Base-by-base conservation (phyloP, 2,329 filamentous ascomycete species). In the Magnaporthiopsis rhizophila region DNA sequence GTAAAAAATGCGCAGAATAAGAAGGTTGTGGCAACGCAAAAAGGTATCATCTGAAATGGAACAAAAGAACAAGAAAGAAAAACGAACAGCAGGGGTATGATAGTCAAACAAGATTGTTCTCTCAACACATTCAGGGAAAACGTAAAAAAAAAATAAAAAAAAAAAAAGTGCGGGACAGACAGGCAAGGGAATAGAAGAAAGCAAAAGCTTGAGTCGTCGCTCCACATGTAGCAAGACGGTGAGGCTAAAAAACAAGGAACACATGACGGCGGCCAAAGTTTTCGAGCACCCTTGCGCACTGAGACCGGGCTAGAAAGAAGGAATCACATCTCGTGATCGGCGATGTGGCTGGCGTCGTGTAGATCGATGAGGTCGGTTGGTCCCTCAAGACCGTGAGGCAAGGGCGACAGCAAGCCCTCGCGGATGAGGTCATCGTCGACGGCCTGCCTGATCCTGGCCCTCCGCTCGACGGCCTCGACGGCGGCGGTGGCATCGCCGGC, bases 371-470 rank as follows among this genome's bases (percentile, higher is more conserved):
- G 24, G 28, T 58, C 57, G 28, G 57, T 26, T 12, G 57, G 24
- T 12, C n/a, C 57, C 4, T 58, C 57, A 24, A 18, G 13, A 18
- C 36, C 11, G 18, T 21, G 45, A n/a, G 45, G 21, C 18, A 21
- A 53, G 45, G 3, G 3, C 45, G 61, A 53, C 53, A 62, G 28
- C n/a, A 62, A 30, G 15, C 61, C 61, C 50, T 62, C 61, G n/a
- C 61, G 53, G 15, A 36, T 1, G 5, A 62, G 32, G 24, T 62
- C 61, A 18, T 58, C 50, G 6, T 62, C 61, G 28, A 62, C 9
- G 11, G 30, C 61, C 53, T 36, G 45, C 34, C 45, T 32, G 53
- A 62, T 58, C 30, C 18, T 34, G 28, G 56, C 34, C 61, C 61
- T 62, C 34, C 59, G 34, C 28, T 61, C 59, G 8, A 32, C 38